Percentiles rank a stretch among this genome's conserved stretches.
phyloP scores from a whole-genome alignment of 208 protist species.

The Crithidia mellificae region DNA sequence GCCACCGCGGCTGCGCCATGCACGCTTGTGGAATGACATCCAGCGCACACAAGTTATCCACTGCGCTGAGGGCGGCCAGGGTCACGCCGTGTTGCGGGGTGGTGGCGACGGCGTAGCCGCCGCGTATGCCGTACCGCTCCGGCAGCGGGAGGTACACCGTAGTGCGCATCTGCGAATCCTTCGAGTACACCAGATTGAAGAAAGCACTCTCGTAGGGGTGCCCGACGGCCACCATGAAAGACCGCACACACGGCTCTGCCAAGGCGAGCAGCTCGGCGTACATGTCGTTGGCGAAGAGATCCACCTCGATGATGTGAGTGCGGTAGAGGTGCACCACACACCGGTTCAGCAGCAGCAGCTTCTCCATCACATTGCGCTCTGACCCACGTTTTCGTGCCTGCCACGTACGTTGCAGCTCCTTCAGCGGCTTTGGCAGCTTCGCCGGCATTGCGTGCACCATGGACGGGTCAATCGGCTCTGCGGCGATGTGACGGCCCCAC shows the following conservation, averaged over 20 bases:
- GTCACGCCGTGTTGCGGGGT: constrained; percentile 28
- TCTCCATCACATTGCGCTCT: constrained; percentile 30
- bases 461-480: constrained; percentile 24
- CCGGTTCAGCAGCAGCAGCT: constrained; percentile 46
- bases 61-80: constrained; percentile 54
- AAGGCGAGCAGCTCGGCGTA: constrained; percentile 49
- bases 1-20: constrained; percentile 31
- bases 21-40: constrained; percentile 43
- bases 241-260: constrained; percentile 40
- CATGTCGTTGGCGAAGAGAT: constrained; percentile 32
- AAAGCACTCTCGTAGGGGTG: constrained; percentile 61
- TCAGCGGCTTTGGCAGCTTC: constrained; percentile 47
- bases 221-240: constrained; percentile 51
- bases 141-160: constrained; percentile 73
- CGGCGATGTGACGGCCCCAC: constrained; percentile 46
- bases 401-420: constrained; percentile 44
- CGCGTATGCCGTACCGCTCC: constrained; percentile 60
- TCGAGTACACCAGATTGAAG: constrained; percentile 41
- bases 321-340: constrained; percentile 31
- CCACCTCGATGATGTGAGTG: constrained; percentile 56
- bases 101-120: constrained; percentile 55
- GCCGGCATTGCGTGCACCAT: constrained; percentile 10
- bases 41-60: constrained; percentile 67
- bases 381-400: constrained; percentile 35
- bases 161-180: constrained; percentile 47